Evolutionary conservation across 371 early-diverging fungal genomes (phyloP), one percentile per base, ranked within the genome.

Genomic region (Rhizopus stolonifer): DNA sequence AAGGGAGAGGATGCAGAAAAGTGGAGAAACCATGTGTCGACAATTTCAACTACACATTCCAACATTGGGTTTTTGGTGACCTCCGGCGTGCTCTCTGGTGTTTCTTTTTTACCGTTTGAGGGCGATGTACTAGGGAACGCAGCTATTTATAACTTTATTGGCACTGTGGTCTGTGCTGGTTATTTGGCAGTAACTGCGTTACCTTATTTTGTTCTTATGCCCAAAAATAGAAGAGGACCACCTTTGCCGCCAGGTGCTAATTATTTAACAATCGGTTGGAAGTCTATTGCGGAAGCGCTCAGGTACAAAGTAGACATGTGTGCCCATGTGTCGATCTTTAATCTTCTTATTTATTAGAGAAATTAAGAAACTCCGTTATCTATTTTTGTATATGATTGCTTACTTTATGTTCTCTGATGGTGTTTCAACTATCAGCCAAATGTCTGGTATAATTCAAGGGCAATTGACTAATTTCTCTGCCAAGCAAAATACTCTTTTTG

Each of bases 1-100:
- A 52, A 49, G 11, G 38, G 52, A 9, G 19, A 39, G 0, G 60
- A 68, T 1, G 43, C 45, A 0, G 78, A 78, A 40, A 36, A 46
- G n/a, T 78, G 78, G 78, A 56, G 70, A 24, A 74, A 74, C 22
- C 72, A 74, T 23, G 58, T 71, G n/a, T 74, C 74, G 32, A 56
- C 74, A 10, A 49, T 74, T 0, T 71, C 72, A 15, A 74, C 74
- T 0, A 64, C 67, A 9, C 70, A 58, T 52, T 71, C 72, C 26
- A 74, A 74, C 26, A 56, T 74, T 45, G 74, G 74, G 1, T 74
- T 69, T 43, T 52, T 74, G 22, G 21, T 66, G 13, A 54, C 57
- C 11, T 61, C 67, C 0, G 67, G 65, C 22, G 50, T 71, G 1
- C 50, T 77, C 7, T 70, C 77, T 19, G 73, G 67, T 17, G 67